Conservation (phyloP, 495 filamentous ascomycete genomes). For the Xylaria flabelliformis region DNA sequence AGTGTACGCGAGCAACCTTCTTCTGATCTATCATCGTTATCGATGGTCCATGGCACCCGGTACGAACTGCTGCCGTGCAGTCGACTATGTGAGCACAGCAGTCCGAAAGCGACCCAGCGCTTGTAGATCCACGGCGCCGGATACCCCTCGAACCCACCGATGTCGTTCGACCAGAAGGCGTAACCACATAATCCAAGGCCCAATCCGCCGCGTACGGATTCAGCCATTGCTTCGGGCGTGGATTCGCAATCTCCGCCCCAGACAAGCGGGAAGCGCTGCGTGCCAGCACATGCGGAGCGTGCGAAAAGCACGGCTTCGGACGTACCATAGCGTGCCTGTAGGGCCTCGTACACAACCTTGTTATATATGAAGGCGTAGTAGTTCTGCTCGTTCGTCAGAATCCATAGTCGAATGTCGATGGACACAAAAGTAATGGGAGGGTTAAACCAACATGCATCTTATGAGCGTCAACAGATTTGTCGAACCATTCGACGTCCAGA, state of each 20-base stretch:
- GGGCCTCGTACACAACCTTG: conserved; percentile 68
- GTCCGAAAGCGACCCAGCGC: conserved; percentile 76
- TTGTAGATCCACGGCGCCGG: conserved; percentile 75
- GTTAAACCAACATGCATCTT: conserved; percentile 62
- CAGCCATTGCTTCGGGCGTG: conserved; percentile 75
- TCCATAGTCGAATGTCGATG: not conserved
- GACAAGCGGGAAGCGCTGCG: conserved; percentile 70
- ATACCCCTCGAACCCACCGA: conserved; percentile 75
- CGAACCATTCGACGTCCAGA: conserved; percentile 64
- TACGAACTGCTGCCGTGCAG: conserved; percentile 71
- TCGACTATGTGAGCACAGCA: conserved; percentile 70
- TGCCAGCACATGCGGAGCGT: conserved; percentile 68
- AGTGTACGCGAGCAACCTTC: conserved; percentile 61
- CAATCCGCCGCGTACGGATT: conserved; percentile 73
- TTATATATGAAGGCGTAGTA: conserved; percentile 77
- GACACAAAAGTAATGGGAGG: not conserved
- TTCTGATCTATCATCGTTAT: conserved; percentile 57
- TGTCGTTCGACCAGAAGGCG: conserved; percentile 73
- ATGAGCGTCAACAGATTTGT: conserved; percentile 59
- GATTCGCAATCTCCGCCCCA: conserved; percentile 75
- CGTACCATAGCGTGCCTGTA: conserved; percentile 63
- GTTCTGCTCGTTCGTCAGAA: conserved; percentile 47
- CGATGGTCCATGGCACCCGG: conserved; percentile 75
- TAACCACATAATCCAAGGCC: conserved; percentile 70
- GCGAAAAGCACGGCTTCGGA: conserved; percentile 71